Conservation (phyloP, 1,284 basidiomycete species). For the Cryptococcus sp. region DNA sequence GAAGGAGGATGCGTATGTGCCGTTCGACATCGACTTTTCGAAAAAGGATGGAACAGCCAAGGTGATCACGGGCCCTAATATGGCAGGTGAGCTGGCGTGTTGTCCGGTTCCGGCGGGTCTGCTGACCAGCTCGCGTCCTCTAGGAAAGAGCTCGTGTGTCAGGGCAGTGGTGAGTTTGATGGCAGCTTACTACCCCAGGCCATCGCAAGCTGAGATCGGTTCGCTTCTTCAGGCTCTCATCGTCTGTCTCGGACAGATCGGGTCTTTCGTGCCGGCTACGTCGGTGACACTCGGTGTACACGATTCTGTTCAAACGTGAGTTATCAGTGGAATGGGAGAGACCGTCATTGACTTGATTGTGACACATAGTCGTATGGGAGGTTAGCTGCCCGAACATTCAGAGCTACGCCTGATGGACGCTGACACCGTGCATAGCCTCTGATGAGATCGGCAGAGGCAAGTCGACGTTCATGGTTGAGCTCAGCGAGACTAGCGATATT, state of each 20-base stretch:
- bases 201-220: not conserved
- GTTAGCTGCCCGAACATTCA: conserved; percentile 10
- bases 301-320: conserved; percentile 84
- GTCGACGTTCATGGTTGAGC: conserved; percentile 94
- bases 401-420: not conserved
- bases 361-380: conserved; percentile 38
- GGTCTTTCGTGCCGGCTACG: conserved; percentile 62
- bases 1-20: conserved; percentile 72
- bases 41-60: conserved; percentile 47
- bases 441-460: conserved; percentile 80
- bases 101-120: not conserved
- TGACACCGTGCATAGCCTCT: conserved; percentile 56
- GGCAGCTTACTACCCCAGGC: not conserved
- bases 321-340: conserved; percentile 34
- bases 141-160: conserved; percentile 48
- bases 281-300: conserved; percentile 69
- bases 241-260: conserved; percentile 55
- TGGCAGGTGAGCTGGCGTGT: conserved; percentile 51
- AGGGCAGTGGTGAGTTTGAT: conserved; percentile 33
- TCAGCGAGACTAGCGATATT: conserved; percentile 90
- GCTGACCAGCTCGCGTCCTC: not conserved
- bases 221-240: conserved; percentile 29
- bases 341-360: not conserved
- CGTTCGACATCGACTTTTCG: conserved; percentile 52
- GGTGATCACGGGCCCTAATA: conserved; percentile 41